phyloP scores from a whole-genome alignment of 2,329 filamentous ascomycete species.

The Bipolaris sorokiniana region DNA sequence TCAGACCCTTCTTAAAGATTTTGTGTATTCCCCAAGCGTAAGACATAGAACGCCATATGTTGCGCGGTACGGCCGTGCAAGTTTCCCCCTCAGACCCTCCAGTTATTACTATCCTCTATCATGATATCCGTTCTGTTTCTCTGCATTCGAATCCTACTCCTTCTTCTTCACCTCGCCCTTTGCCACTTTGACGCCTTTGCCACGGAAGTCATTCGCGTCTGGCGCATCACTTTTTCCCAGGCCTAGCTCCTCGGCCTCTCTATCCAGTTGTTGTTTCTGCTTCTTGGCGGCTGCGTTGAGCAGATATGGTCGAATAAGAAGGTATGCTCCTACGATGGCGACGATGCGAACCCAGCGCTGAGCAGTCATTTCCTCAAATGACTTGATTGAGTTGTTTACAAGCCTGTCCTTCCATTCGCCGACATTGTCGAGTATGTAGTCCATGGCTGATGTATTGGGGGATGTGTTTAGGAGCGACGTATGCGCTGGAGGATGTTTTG shows the following conservation, averaged over 20 bases:
- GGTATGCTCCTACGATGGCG: slow-evolving; percentile 73
- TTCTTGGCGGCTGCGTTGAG: slow-evolving; percentile 69
- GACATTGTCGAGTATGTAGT: slow-evolving; percentile 34
- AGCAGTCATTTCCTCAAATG: slow-evolving; percentile 53
- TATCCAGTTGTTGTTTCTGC: slow-evolving; percentile 69
- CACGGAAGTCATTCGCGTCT: slow-evolving; percentile 43
- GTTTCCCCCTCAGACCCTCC: background rate
- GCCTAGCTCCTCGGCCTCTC: slow-evolving; percentile 51
- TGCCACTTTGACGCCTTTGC: slow-evolving; percentile 27
- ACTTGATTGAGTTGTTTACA: slow-evolving; percentile 50
- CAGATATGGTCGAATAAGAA: slow-evolving; percentile 73
- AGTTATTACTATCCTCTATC: background rate
- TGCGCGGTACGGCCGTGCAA: background rate
- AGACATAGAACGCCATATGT: slow-evolving; percentile 3
- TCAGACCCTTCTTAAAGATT: slow-evolving; percentile 7
- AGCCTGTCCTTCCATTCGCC: slow-evolving; percentile 47
- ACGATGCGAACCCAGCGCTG: slow-evolving; percentile 69
- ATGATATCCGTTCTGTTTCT: background rate
- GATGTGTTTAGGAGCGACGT: slow-evolving; percentile 2
- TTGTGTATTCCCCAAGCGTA: slow-evolving; percentile 6
- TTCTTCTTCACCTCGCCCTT: slow-evolving; percentile 57
- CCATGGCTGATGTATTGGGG: slow-evolving; percentile 16
- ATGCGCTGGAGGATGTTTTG: background rate
- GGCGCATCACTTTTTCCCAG: slow-evolving; percentile 40
- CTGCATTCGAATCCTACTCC: background rate